Percentiles rank a stretch among this genome's conserved stretches.
These are phyloP conservation scores for Cladosporium sphaerospermum DNA, from an alignment of 2,329 filamentous ascomycete species.

Conservation along the genomic window DNA sequence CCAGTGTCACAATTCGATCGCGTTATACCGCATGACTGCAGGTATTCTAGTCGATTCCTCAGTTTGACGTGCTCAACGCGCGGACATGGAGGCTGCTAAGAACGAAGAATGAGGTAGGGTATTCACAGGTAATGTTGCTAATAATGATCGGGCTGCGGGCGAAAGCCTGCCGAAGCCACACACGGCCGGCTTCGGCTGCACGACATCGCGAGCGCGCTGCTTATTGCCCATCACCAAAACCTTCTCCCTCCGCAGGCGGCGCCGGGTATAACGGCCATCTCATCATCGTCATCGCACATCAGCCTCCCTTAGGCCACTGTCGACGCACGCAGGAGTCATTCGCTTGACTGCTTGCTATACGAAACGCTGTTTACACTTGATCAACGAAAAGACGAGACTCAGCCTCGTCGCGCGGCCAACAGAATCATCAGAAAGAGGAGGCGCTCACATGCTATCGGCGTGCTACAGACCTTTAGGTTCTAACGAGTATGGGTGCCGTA, in stretches of 20 bases:
- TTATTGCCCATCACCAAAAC: neutral
- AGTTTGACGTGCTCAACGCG: too few species aligned
- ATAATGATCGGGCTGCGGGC: too few species aligned
- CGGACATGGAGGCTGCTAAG: too few species aligned
- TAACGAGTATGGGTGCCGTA: conserved; percentile 21
- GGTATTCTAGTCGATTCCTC: too few species aligned
- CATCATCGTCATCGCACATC: neutral
- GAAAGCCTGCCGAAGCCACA: too few species aligned
- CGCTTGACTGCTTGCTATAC: conserved; percentile 2
- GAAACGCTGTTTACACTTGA: too few species aligned
- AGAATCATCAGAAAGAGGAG: neutral
- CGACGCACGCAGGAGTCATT: conserved; percentile 4
- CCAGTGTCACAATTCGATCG: too few species aligned
- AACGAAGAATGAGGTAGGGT: too few species aligned
- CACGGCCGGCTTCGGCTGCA: too few species aligned
- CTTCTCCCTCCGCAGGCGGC: conserved; percentile 8
- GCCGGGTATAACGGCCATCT: neutral
- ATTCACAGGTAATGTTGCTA: too few species aligned
- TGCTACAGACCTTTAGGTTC: conserved; percentile 16
- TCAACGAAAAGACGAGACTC: neutral
- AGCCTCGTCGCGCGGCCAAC: neutral
- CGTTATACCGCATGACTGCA: too few species aligned
- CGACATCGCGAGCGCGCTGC: too few species aligned
- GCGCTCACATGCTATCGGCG: conserved; percentile 11
- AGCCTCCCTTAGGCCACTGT: neutral